phyloP scores from a whole-genome alignment of 1,284 basidiomycete genomes.

The Volvariella surrecta region DNA sequence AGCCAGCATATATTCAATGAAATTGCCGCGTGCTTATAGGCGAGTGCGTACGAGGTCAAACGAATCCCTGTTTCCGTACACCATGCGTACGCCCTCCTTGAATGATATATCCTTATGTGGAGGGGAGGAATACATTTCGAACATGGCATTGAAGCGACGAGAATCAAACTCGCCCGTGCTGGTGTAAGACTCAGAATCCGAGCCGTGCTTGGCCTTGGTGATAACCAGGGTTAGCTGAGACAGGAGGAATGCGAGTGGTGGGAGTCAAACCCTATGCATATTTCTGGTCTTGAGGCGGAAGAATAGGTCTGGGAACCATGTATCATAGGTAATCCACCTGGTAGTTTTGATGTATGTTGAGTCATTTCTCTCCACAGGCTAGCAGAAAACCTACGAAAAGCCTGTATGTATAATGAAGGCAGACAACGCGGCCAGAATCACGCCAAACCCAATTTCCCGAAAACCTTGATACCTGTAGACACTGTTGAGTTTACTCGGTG shows the following conservation, averaged over 20 bases:
- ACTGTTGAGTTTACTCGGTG: neutral
- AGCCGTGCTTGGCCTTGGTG: constrained; percentile 30
- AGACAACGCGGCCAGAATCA: constrained; percentile 23
- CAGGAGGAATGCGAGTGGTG: neutral
- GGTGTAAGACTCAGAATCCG: constrained; percentile 28
- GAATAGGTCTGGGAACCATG: constrained; percentile 28
- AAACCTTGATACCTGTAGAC: constrained; percentile 24
- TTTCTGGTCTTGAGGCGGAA: constrained; percentile 28
- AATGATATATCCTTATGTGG: constrained; percentile 29
- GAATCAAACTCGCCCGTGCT: constrained; percentile 27
- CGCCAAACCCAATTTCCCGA: constrained; percentile 25
- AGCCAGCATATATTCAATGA: neutral
- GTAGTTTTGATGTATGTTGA: neutral
- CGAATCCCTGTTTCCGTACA: constrained; percentile 26
- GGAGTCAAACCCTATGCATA: constrained; percentile 25
- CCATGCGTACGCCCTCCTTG: constrained; percentile 25
- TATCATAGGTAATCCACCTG: constrained; percentile 27
- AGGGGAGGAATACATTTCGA: constrained; percentile 26
- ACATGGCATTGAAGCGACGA: constrained; percentile 25
- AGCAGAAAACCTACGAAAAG: constrained; percentile 25
- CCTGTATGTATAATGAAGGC: constrained; percentile 25
- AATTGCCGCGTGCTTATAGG: neutral
- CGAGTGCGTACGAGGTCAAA: constrained; percentile 24
- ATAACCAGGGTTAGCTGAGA: neutral
- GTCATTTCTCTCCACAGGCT: neutral